A percentile compares a stretch with the other conserved stretches of the same genome.
Evolutionary conservation across 257 asterid species (phyloP).

Genomic region (Solanum arcanum): DNA sequence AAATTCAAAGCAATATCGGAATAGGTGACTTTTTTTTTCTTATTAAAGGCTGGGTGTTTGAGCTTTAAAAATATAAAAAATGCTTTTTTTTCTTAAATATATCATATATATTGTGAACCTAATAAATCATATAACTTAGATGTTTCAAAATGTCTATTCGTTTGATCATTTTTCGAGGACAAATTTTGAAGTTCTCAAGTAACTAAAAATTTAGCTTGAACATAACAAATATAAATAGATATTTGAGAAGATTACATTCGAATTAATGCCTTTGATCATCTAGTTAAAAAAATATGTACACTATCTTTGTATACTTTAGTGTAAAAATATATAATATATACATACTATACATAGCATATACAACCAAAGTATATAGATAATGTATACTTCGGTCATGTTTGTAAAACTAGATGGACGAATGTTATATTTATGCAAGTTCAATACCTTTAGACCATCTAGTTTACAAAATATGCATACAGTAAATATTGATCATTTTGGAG

Average conservation of each 20-base stretch:
- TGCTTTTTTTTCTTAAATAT: background rate
- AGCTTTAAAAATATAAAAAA: background rate
- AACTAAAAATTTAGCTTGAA: background rate
- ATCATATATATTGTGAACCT: background rate
- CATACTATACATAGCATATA: background rate
- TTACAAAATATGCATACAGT: background rate
- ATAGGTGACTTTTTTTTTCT: background rate
- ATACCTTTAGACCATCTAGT: background rate
- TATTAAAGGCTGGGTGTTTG: rapidly evolving
- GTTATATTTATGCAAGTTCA: background rate
- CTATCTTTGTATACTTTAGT: background rate
- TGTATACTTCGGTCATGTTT: background rate
- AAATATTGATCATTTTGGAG: background rate
- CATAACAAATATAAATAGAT: too few relatives aligned
- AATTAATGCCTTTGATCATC: background rate
- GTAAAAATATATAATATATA: too few relatives aligned
- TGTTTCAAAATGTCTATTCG: too few relatives aligned
- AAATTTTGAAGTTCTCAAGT: background rate
- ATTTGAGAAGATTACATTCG: background rate
- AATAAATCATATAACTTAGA: background rate
- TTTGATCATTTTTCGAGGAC: too few relatives aligned
- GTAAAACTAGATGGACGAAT: background rate
- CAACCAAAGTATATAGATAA: background rate
- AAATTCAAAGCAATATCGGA: background rate
- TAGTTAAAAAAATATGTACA: background rate